Evolutionary conservation across 345 rosid genomes (phyloP).

Genomic region (Brassica carinata): DNA sequence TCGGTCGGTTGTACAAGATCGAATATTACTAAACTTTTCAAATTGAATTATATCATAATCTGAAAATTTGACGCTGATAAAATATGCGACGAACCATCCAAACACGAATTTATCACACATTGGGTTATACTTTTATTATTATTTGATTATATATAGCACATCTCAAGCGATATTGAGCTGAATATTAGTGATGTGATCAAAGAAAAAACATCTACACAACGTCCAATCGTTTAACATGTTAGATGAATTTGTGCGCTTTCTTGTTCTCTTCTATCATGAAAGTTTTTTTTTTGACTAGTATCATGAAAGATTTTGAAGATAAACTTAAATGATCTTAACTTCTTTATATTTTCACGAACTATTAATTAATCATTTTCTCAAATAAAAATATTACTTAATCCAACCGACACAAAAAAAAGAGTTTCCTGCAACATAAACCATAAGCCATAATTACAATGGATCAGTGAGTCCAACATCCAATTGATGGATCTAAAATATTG

Average conservation of each 20-base stretch:
- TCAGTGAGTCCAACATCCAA: background rate
- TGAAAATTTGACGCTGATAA: background rate
- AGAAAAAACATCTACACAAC: background rate
- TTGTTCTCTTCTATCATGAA: background rate
- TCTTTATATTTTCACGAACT: background rate
- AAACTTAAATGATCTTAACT: background rate
- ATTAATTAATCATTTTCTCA: background rate
- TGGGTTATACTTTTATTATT: background rate
- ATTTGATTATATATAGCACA: background rate
- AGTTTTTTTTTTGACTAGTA: background rate
- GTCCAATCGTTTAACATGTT: background rate
- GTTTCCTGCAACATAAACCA: background rate
- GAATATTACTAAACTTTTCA: background rate
- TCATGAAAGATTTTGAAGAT: background rate
- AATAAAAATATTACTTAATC: background rate
- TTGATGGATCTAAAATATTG: background rate
- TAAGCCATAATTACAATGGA: background rate
- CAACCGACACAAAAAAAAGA: background rate
- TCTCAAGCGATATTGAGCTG: background rate
- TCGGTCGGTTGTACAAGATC: background rate
- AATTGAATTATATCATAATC: background rate
- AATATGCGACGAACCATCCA: constrained; percentile 18
- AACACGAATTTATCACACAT: background rate
- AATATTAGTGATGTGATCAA: background rate
- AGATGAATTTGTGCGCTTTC: background rate